Base-by-base conservation (phyloP, 768 basidiomycete species). In the Trametes villosa region DNA sequence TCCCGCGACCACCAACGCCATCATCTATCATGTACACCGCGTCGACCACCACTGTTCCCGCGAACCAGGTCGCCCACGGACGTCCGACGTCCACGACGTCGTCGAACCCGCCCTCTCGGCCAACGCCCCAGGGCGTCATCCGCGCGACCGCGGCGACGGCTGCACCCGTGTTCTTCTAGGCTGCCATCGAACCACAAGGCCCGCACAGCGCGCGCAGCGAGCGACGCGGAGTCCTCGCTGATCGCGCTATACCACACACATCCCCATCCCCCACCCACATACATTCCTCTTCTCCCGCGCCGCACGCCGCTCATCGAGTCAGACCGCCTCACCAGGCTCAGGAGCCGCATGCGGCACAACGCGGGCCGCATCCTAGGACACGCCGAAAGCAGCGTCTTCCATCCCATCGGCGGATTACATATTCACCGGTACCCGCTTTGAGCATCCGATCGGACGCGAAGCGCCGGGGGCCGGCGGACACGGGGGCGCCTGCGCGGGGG, bases 121-220 rank as follows among this genome's bases (percentile, higher is more conserved):
- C 60, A 1, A 40, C 50, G 22, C 53, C 60, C 1, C 59, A 62
- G 26, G 56, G 56, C 27, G 33, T 47, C 61, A 67, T 67, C 46
- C 66, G 66, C 44, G 38, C 41, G 31, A 53, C 50, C 44, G 66
- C 66, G 24, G 59, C 60, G 45, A 60, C 61, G 9, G 63, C 64
- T 29, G 66, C 60, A 5, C 66, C 66, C 17, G 64, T 67, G 22
- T 67, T 67, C 61, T 67, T 67, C 61, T 67, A 62, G 15, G 8
- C 34, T 31, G 17, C 36, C 47, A 29, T 41, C 24, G 9, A 11
- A 18, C 7, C 13, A 36, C 5, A 1, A 9, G 5, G 3, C 31
- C 29, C 47, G 38, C 56, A 33, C 9, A 44, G 42, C 15, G 33
- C 27, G 46, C 26, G 15, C 22, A 18, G 33, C 44, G 46, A 40